phyloP scores from a whole-genome alignment of 306 rosid species.

The Trifolium pratense region DNA sequence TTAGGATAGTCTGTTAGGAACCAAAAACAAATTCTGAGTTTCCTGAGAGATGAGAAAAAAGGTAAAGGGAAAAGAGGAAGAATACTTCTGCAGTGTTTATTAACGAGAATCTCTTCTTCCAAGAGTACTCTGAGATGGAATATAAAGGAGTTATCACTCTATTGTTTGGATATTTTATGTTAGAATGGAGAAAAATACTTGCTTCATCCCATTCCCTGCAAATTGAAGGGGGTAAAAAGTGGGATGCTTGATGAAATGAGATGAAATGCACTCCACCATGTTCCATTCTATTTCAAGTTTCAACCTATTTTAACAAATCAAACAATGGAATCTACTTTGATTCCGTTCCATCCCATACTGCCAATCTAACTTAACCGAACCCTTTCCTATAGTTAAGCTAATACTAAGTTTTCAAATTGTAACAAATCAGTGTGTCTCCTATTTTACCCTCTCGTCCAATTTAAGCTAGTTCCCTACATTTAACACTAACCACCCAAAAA shows the following conservation, averaged over 20 bases:
- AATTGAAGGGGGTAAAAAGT: background rate
- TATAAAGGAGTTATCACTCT: background rate
- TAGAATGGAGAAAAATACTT: background rate
- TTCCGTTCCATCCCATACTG: background rate
- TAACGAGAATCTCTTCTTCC: background rate
- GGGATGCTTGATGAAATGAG: background rate
- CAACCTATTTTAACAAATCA: background rate
- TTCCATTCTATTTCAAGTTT: background rate
- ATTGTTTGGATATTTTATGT: background rate
- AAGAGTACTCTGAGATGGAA: background rate
- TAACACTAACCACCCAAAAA: slow-evolving; percentile 4
- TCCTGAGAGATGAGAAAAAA: background rate
- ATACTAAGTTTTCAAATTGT: background rate
- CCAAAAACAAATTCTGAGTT: background rate
- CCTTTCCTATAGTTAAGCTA: background rate
- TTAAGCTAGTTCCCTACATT: background rate
- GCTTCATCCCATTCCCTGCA: background rate
- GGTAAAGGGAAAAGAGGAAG: background rate
- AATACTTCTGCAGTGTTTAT: background rate
- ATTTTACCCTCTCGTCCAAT: background rate
- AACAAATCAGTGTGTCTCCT: background rate
- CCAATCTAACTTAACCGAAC: background rate
- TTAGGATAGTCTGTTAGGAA: background rate
- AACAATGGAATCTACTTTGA: background rate
- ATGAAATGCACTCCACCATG: background rate